These are phyloP conservation scores for Wickerhamomyces subpelliculosus DNA, from an alignment of 805 yeast species.

Conservation along the genomic window DNA sequence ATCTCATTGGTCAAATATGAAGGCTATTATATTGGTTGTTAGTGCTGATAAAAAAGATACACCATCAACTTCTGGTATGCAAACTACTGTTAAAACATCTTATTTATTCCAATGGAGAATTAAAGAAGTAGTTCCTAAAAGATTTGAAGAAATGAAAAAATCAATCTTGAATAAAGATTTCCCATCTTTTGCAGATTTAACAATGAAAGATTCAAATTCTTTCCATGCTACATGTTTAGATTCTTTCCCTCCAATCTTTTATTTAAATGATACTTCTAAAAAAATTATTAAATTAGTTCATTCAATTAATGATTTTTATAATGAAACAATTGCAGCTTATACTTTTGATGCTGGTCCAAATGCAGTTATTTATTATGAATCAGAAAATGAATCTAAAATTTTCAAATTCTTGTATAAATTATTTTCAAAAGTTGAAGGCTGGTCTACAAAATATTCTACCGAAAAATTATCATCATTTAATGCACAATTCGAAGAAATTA, in stretches of 20 bases:
- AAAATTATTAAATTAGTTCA: conserved; percentile 75
- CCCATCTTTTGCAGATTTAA: conserved; percentile 73
- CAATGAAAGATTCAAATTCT: conserved; percentile 95
- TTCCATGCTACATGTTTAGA: conserved; percentile 98
- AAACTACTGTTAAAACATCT: conserved; percentile 83
- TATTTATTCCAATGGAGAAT: conserved; percentile 79
- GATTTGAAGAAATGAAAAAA: conserved; percentile 77
- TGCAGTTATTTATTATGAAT: conserved; percentile 88
- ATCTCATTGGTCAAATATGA: conserved; percentile 87
- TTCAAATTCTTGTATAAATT: conserved; percentile 61
- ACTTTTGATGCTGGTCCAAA: conserved; percentile 99
- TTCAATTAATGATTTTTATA: conserved; percentile 54
- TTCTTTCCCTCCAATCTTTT: conserved; percentile 92
- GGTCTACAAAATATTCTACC: conserved; percentile 42
- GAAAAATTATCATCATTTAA: conserved; percentile 21
- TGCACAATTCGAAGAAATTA: conserved; percentile 21
- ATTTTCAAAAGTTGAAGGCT: conserved; percentile 59
- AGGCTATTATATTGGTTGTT: conserved; percentile 88
- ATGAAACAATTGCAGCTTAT: conserved; percentile 77
- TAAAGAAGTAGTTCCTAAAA: conserved; percentile 73
- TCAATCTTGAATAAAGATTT: conserved; percentile 74
- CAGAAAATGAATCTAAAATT: conserved; percentile 64
- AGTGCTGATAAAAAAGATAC: conserved; percentile 93
- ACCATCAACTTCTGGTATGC: conserved; percentile 96
- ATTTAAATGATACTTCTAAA: conserved; percentile 85